Conservation (phyloP, 345 rosid species). For the Lepidium didymum region DNA sequence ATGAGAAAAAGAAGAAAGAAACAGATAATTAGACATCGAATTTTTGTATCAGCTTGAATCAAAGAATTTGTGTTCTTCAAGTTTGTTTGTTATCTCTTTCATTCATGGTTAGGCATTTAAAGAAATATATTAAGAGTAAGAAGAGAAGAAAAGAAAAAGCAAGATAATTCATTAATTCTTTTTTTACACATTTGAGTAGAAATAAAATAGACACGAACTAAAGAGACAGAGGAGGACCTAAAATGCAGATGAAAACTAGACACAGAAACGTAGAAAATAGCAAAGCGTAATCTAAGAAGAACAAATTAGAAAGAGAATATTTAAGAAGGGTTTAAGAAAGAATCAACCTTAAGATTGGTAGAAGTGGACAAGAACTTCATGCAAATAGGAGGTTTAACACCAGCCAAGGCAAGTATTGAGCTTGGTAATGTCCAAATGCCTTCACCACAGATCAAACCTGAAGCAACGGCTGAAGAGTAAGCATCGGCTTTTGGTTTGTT, state of each 20-base stretch:
- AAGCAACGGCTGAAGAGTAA: slow-evolving; percentile 61
- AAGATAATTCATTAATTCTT: neutral
- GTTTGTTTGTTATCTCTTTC: neutral
- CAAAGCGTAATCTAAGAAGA: neutral
- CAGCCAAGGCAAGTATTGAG: slow-evolving; percentile 49
- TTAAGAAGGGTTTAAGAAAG: slow-evolving; percentile 36
- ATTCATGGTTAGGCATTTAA: neutral
- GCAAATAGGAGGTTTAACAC: slow-evolving; percentile 64
- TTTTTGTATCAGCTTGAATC: too few relatives aligned
- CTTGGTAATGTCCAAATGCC: slow-evolving; percentile 69
- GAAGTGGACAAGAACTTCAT: slow-evolving; percentile 61
- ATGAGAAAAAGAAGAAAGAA: too few relatives aligned
- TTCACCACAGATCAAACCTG: slow-evolving; percentile 71
- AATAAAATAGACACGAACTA: slow-evolving; percentile 6
- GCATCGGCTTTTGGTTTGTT: slow-evolving; percentile 56
- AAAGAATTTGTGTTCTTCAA: too few relatives aligned
- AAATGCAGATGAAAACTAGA: neutral
- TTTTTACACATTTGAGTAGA: slow-evolving; percentile 8
- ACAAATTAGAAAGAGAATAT: neutral
- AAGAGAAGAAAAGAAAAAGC: neutral
- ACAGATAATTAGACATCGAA: too few relatives aligned
- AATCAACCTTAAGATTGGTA: slow-evolving; percentile 43
- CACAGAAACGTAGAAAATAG: neutral
- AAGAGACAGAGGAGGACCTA: neutral
- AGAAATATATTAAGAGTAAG: neutral